A percentile compares a stretch with the other conserved stretches of the same genome.
phyloP scores from a whole-genome alignment of 352 stramenopile species.

The Globisporangium irregulare region DNA sequence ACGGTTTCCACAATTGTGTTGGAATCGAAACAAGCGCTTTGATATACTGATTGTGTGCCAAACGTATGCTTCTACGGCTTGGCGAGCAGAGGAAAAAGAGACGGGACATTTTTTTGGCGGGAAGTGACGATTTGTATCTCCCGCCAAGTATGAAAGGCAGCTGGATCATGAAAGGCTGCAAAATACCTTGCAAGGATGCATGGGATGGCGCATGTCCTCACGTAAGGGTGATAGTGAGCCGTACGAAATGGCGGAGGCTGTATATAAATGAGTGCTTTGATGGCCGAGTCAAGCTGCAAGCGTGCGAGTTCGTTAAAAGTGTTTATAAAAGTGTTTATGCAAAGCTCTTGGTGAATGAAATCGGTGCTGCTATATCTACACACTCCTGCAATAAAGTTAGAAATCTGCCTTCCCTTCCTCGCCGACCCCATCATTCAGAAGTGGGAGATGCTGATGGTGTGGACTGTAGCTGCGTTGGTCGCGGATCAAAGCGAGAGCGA shows the following conservation, averaged over 20 bases:
- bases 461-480: neutral
- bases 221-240: neutral
- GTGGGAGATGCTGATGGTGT: constrained; percentile 11
- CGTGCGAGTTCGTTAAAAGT: constrained; percentile 2
- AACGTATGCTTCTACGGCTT: neutral
- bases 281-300: neutral
- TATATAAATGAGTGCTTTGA: neutral
- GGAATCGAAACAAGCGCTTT: neutral
- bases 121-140: neutral
- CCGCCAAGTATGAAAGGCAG: neutral
- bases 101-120: neutral
- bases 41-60: neutral
- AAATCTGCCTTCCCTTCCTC: constrained; percentile 1
- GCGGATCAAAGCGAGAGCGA: neutral
- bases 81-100: neutral
- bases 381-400: constrained; percentile 12
- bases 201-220: too few species aligned
- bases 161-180: neutral
- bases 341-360: constrained; percentile 8
- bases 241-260: neutral
- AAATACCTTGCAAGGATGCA: neutral
- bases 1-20: neutral
- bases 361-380: constrained; percentile 17
- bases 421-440: constrained; percentile 13
- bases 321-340: constrained; percentile 15